Base-by-base conservation (phyloP, 1,284 basidiomycete genomes). In the Exobasidium cylindrosporum region DNA sequence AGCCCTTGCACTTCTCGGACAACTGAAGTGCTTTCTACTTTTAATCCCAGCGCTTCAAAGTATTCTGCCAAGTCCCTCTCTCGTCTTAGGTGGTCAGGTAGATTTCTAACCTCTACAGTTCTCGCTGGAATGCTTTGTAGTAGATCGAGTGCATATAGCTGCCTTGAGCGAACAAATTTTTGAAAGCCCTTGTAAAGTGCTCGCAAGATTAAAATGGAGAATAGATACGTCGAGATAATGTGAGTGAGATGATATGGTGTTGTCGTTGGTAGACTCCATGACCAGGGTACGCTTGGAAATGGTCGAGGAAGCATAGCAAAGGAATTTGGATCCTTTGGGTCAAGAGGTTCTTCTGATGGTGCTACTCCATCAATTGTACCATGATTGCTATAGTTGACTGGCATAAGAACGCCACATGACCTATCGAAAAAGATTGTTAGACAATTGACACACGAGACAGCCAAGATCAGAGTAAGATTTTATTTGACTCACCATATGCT, bases 81-180 rank as follows among this genome's bases (percentile, higher is more conserved):
- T 7, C 88, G 87, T 62, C 88, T 87, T 0, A 98, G 84, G 68
- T 95, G 89, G 3, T 82, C 81, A 0, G 95, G 95, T 0, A 98
- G 84, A 57, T 87, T 85, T 4, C 89, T 89, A 46, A 95, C 86
- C 82, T 97, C 86, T 40, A 97, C 90, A 0, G 95, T 98, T 23
- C 95, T 87, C 0, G 93, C 91, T 0, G 93, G 88, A 45, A 97
- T 91, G 10, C 91, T 92, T 76, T 96, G 91, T 11, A 95, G 92
- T 28, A 97, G 86, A 78, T 96, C 92, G 44, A 97, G 84, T 0
- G 91, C 91, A 81, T 93, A 97, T 6, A 95, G 85, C 77, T 98
- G 95, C 1, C 95, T 87, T 1, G 91, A 87, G n/a, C 88, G 88
- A 60, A 97, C 86, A 82, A 95, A 98, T 23, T 88, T 87, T 52